These are phyloP conservation scores for Globisporangium nodosum DNA, from an alignment of 352 stramenopile genomes.

Conservation along the genomic window DNA sequence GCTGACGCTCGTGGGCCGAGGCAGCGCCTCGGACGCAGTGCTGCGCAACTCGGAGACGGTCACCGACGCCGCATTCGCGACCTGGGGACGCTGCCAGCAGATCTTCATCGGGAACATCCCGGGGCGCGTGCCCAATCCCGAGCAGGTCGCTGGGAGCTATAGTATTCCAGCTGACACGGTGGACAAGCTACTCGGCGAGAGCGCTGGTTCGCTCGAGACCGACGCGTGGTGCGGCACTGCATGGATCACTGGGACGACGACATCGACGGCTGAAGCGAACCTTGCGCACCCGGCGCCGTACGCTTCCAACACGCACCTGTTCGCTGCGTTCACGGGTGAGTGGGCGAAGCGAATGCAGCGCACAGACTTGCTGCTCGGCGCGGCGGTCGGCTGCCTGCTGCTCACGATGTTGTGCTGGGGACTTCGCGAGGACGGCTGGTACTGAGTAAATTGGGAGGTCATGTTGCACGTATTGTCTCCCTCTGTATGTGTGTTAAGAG, in stretches of 20 bases:
- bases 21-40: background rate
- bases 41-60: background rate
- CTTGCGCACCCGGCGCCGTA: background rate
- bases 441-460: no score
- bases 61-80: background rate
- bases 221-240: conserved; percentile 2
- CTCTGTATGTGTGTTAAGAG: no score
- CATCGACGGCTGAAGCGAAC: conserved; percentile 1
- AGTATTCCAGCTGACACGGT: background rate
- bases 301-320: background rate
- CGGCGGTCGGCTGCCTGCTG: background rate
- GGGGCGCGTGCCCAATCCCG: no score
- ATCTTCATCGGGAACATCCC: background rate
- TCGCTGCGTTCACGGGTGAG: background rate
- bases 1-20: background rate
- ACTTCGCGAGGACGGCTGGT: no score
- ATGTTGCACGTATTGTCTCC: no score
- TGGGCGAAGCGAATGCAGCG: background rate
- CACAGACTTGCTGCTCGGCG: background rate
- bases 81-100: background rate
- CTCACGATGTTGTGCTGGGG: background rate
- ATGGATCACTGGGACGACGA: background rate
- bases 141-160: background rate
- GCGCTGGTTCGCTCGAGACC: background rate
- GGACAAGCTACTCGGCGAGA: background rate